phyloP scores from a whole-genome alignment of 306 rosid species.

The Vigna mungo region DNA sequence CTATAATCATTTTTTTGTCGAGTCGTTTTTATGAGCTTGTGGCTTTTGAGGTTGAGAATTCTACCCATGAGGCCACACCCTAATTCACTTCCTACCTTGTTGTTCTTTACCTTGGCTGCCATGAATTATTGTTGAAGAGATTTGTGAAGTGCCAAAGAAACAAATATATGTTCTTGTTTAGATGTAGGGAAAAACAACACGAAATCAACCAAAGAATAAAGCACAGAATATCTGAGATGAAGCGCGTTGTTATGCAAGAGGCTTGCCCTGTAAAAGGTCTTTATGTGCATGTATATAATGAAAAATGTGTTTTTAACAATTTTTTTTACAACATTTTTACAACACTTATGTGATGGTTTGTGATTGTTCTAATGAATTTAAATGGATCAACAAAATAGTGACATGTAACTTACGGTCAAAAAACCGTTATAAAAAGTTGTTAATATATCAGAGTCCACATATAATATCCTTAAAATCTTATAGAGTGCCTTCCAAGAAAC shows the following conservation, averaged over 20 bases:
- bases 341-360: too few species aligned
- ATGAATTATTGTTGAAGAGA: conserved; percentile 27
- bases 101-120: conserved; percentile 56
- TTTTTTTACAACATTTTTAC: too few species aligned
- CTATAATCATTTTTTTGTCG: too few species aligned
- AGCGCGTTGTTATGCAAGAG: conserved; percentile 51
- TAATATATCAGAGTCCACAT: too few species aligned
- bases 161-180: not conserved
- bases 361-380: too few species aligned
- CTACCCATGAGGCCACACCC: conserved; percentile 77
- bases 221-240: conserved; percentile 36
- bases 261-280: conserved; percentile 42
- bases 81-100: conserved; percentile 47
- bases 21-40: too few species aligned
- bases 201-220: conserved; percentile 22
- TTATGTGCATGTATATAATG: not conserved
- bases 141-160: conserved; percentile 7
- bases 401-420: too few species aligned
- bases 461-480: not conserved
- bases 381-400: too few species aligned
- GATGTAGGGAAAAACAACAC: conserved; percentile 7
- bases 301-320: too few species aligned
- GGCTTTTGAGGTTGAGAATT: conserved; percentile 61
- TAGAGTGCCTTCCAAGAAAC: conserved; percentile 89
- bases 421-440: too few species aligned